phyloP scores from a whole-genome alignment of 441 rosid genomes.

The Brassica balearica region DNA sequence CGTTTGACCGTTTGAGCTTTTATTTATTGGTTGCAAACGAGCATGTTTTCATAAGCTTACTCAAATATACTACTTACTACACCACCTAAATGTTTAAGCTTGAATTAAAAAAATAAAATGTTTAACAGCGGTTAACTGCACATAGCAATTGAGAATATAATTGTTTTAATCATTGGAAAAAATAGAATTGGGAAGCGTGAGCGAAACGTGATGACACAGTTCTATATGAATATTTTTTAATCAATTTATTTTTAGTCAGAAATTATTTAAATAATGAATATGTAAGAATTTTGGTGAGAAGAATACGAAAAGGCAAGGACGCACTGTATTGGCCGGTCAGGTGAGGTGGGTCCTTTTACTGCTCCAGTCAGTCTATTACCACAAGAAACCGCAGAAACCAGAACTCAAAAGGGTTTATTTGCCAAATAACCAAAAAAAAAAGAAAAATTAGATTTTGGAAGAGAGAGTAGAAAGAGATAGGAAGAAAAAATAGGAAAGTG shows the following conservation, averaged over 20 bases:
- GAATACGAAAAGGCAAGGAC: conserved; percentile 43
- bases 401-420: conserved; percentile 16
- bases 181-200: conserved; percentile 27
- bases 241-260: no score
- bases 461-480: no score
- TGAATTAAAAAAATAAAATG: not conserved
- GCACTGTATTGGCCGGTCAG: conserved; percentile 44
- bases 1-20: no score
- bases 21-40: no score
- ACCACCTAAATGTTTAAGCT: not conserved
- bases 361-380: conserved; percentile 48
- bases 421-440: no score
- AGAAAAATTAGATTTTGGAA: no score
- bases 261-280: no score
- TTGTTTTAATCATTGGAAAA: conserved; percentile 39
- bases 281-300: conserved; percentile 28
- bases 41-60: no score
- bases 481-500: no score
- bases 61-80: not conserved
- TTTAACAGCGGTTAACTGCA: conserved; percentile 37
- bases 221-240: no score
- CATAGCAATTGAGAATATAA: conserved; percentile 27
- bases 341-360: conserved; percentile 42
- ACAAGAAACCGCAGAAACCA: conserved; percentile 49
- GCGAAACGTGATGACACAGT: not conserved